Percentiles rank a stretch among this genome's conserved stretches.
phyloP scores from a whole-genome alignment of 2,329 filamentous ascomycete species.

The Geosmithia putterillii region DNA sequence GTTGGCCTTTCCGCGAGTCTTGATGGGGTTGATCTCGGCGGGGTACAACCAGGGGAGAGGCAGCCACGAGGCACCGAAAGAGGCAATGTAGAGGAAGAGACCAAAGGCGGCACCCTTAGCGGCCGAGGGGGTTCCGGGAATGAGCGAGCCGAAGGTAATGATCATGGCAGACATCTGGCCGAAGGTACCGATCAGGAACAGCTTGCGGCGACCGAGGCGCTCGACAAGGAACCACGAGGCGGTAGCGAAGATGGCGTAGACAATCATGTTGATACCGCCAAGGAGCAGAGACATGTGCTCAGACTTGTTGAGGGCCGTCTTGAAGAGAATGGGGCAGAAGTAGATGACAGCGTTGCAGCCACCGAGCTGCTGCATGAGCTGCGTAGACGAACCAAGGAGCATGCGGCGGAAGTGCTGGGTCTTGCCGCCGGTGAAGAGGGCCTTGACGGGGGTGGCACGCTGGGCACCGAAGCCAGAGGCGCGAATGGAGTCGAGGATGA shows the following conservation, averaged over 20 bases:
- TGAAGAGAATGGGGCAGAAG: conserved; percentile 4
- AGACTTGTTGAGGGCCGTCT: background rate
- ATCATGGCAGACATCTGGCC: conserved; percentile 18
- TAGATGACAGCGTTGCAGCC: conserved; percentile 7
- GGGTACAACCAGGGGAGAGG: conserved; percentile 31
- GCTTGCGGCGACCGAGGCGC: conserved; percentile 31
- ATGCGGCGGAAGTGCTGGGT: conserved; percentile 6
- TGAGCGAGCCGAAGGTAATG: conserved; percentile 9
- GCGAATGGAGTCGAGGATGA: conserved; percentile 25
- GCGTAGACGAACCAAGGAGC: conserved; percentile 5
- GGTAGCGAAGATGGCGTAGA: conserved; percentile 31
- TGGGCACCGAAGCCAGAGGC: conserved; percentile 29
- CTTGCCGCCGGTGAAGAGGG: conserved; percentile 4
- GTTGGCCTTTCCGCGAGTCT: conserved; percentile 44
- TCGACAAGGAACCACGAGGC: conserved; percentile 31
- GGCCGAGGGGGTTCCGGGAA: conserved; percentile 16
- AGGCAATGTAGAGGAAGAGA: conserved; percentile 37
- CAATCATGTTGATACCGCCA: conserved; percentile 6
- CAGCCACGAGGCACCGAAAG: conserved; percentile 31
- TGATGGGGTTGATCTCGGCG: conserved; percentile 39
- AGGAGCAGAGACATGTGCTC: conserved; percentile 4
- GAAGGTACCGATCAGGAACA: conserved; percentile 32
- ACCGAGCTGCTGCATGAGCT: conserved; percentile 6
- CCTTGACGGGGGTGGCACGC: conserved; percentile 16
- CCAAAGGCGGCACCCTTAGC: conserved; percentile 34